phyloP scores from a whole-genome alignment of 208 protist species.

The Wallacemonas rigidus region DNA sequence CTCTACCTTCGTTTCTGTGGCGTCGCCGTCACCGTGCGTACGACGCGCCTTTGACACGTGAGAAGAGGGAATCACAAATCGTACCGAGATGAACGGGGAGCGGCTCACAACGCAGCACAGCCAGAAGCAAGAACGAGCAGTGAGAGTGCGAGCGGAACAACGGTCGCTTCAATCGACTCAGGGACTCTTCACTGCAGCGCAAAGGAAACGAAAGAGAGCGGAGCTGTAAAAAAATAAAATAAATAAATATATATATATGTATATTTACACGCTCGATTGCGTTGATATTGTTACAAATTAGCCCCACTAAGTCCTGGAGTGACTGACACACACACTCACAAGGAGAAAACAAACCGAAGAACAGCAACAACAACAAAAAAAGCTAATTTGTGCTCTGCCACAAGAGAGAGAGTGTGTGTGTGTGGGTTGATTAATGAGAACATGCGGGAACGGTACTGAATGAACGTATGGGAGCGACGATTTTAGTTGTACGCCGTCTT shows the following conservation, averaged over 20 bases:
- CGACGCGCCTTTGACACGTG: too few species aligned
- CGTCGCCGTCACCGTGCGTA: too few species aligned
- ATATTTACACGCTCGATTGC: neutral
- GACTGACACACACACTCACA: conserved; percentile 10
- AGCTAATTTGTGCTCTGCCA: neutral
- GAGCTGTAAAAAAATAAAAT: neutral
- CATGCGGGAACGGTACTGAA: too few species aligned
- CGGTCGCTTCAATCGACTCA: neutral
- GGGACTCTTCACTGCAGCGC: too few species aligned
- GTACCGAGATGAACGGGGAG: too few species aligned
- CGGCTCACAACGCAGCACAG: too few species aligned
- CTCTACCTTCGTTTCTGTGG: too few species aligned
- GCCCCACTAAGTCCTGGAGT: neutral
- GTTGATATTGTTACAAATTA: neutral
- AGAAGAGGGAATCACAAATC: too few species aligned
- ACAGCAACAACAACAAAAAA: conserved; percentile 21
- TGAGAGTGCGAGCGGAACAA: conserved; percentile 8
- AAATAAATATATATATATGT: conserved; percentile 1
- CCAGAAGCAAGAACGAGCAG: neutral
- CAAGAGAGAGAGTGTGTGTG: too few species aligned
- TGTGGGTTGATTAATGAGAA: too few species aligned
- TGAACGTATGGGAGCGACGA: too few species aligned
- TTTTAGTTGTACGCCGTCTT: too few species aligned
- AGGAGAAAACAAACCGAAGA: conserved; percentile 5
- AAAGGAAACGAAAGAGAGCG: conserved; percentile 7